Percentiles rank a stretch among this genome's conserved stretches.
Conservation (phyloP, 2,329 filamentous ascomycete genomes). For the Raffaelea albimanens region DNA sequence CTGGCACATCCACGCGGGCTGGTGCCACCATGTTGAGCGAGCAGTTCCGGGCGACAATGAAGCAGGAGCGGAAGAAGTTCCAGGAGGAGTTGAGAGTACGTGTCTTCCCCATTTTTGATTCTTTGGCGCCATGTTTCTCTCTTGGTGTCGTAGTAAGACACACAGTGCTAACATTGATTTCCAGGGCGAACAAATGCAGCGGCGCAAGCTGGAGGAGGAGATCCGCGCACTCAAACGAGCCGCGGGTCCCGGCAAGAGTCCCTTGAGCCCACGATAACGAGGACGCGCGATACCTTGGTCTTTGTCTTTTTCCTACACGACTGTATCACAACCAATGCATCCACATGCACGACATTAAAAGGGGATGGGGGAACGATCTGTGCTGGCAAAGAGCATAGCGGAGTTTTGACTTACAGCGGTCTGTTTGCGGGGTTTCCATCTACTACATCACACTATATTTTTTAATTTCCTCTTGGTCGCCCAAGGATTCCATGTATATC, state of each 20-base stretch:
- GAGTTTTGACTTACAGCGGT: too few relatives aligned
- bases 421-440: too few relatives aligned
- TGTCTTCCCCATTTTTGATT: conserved; percentile 1
- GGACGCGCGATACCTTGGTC: neutral
- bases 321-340: too few relatives aligned
- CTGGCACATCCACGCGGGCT: conserved; percentile 25
- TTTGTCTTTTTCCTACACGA: too few relatives aligned
- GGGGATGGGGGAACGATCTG: too few relatives aligned
- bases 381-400: too few relatives aligned
- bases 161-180: conserved; percentile 19
- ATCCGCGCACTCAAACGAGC: conserved; percentile 32
- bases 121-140: neutral
- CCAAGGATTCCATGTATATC: too few relatives aligned
- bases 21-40: conserved; percentile 45
- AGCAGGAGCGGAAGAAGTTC: conserved; percentile 47
- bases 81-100: conserved; percentile 43
- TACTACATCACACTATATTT: too few relatives aligned
- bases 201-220: conserved; percentile 42
- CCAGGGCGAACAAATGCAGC: conserved; percentile 41
- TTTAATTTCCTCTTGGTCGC: too few relatives aligned
- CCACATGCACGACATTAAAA: too few relatives aligned
- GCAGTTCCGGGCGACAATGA: conserved; percentile 46
- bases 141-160: conserved; percentile 7
- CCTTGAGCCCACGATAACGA: conserved; percentile 27
- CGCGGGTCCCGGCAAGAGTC: conserved; percentile 31